phyloP scores from a whole-genome alignment of 495 filamentous ascomycete species.

The Tetracladium setigerum region DNA sequence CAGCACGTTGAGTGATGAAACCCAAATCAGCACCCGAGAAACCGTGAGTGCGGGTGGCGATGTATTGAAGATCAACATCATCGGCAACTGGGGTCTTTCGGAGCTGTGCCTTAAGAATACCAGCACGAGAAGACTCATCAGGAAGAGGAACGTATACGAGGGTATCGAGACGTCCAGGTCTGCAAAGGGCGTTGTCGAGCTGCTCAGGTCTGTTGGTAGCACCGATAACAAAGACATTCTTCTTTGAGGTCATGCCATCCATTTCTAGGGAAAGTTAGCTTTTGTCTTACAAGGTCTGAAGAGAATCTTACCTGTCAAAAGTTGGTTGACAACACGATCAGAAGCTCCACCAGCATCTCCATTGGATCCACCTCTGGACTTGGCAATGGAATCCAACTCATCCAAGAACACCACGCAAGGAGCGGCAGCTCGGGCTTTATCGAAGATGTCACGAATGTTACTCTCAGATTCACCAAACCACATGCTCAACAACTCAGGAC shows the following conservation, averaged over 20 bases:
- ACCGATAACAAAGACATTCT: slow-evolving; percentile 99
- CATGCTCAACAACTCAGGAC: slow-evolving; percentile 96
- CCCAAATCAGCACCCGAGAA: slow-evolving; percentile 99
- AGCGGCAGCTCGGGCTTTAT: slow-evolving; percentile 97
- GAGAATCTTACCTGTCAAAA: slow-evolving; percentile 76
- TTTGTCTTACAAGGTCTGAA: background rate
- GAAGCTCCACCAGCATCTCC: slow-evolving; percentile 97
- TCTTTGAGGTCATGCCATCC: slow-evolving; percentile 99
- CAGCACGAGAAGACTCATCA: slow-evolving; percentile 75
- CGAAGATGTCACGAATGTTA: slow-evolving; percentile 99
- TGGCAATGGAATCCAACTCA: slow-evolving; percentile 97
- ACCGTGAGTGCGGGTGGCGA: slow-evolving; percentile 94
- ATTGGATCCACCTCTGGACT: slow-evolving; percentile 95
- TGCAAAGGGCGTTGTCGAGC: slow-evolving; percentile 93
- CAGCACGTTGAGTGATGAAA: slow-evolving; percentile 96
- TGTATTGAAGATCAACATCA: slow-evolving; percentile 84
- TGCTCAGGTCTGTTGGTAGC: slow-evolving; percentile 98
- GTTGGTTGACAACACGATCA: slow-evolving; percentile 99
- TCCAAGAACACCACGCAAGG: slow-evolving; percentile 99
- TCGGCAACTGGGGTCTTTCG: slow-evolving; percentile 91
- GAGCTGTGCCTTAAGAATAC: slow-evolving; percentile 92
- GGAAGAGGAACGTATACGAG: slow-evolving; percentile 96
- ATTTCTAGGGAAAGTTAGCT: slow-evolving; percentile 66
- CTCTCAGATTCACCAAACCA: slow-evolving; percentile 99
- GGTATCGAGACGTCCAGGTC: slow-evolving; percentile 96